Base-by-base conservation (phyloP, 2,329 filamentous ascomycete species). In the Tolypocladium album region DNA sequence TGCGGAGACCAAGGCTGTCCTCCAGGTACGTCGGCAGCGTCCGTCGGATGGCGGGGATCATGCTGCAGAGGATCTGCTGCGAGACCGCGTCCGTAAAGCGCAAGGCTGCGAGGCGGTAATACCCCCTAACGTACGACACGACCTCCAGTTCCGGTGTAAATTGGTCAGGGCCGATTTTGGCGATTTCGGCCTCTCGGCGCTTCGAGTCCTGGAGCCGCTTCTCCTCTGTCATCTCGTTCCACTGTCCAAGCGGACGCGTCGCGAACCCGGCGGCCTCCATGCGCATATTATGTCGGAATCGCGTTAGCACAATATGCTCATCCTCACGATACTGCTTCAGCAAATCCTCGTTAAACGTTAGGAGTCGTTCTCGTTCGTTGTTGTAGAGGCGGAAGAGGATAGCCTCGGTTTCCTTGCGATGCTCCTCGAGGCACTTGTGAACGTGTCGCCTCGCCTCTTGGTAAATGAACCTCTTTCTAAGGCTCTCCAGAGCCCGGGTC, bases 61-160 rank as follows among this genome's bases (percentile, higher is more conserved):
- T 74, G 4, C 78, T 76, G 12, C 78, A 79, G 13, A 78, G 75
- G 59, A 82, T 70, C 56, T 78, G 74, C 31, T 82, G 74, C 1
- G 76, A 72, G 8, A 78, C 74, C 2, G 73, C 70, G 59, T 92
- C 88, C 0, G 84, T 78, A 65, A 90, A 88, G 1, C 88, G 81
- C 40, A 79, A 74, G 0, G 84, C 81, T 0, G 88, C 87, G 5
- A 87, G 81, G 55, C 83, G 78, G 67, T 92, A 92, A 69, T 91
- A 92, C 0, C 82, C 87, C 0, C 86, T 77, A 53, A 89, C 79
- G 4, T 84, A 84, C 0, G 85, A 79, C 0, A 88, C 81, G 0
- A 88, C 82, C 11, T 80, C 76, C 0, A 92, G 71, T 67, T 90
- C 88, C 0, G 74, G 71, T 1, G 76, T 68, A 64, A 84, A 90